A percentile compares a stretch with the other conserved stretches of the same genome.
phyloP scores from a whole-genome alignment of 23 red algal genomes.

The Gracilaria domingensis region DNA sequence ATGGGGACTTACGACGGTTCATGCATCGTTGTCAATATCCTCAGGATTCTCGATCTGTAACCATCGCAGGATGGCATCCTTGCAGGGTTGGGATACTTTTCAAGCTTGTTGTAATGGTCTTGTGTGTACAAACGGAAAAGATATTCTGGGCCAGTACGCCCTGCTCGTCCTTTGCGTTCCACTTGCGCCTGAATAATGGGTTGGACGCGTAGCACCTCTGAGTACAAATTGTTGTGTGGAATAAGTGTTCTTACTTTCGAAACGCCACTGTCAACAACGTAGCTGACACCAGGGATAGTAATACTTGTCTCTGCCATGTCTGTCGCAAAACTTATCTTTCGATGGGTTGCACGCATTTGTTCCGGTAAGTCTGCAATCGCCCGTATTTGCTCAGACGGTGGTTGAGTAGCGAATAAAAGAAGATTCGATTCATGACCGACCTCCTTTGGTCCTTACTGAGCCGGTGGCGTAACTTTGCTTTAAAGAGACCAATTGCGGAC shows the following conservation, averaged over 20 bases:
- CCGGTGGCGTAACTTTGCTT: constrained; percentile 54
- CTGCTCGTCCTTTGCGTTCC: constrained; percentile 88
- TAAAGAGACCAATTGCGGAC: constrained; percentile 70
- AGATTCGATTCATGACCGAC: constrained; percentile 36
- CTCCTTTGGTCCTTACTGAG: constrained; percentile 24
- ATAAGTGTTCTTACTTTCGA: constrained; percentile 72
- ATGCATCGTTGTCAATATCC: constrained; percentile 36
- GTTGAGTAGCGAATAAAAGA: constrained; percentile 74
- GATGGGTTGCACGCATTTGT: constrained; percentile 4
- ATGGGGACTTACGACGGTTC: constrained; percentile 19
- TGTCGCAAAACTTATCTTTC: constrained; percentile 95
- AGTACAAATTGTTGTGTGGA: constrained; percentile 46
- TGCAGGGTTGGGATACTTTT: constrained; percentile 56
- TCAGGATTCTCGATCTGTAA: constrained; percentile 27
- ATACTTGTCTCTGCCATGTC: constrained; percentile 97
- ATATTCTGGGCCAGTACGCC: constrained; percentile 66
- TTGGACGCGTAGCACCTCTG: constrained; percentile 77
- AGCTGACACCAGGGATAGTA: constrained; percentile 91
- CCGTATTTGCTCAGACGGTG: constrained; percentile 65
- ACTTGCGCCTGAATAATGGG: constrained; percentile 84
- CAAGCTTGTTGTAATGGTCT: constrained; percentile 63
- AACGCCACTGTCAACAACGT: constrained; percentile 92
- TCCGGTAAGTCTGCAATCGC: constrained; percentile 63
- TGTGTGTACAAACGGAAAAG: constrained; percentile 93
- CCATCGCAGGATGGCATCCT: constrained; percentile 36